Evolutionary conservation across 2,329 filamentous ascomycete species (phyloP).

Genomic region (Colletotrichum sidae): DNA sequence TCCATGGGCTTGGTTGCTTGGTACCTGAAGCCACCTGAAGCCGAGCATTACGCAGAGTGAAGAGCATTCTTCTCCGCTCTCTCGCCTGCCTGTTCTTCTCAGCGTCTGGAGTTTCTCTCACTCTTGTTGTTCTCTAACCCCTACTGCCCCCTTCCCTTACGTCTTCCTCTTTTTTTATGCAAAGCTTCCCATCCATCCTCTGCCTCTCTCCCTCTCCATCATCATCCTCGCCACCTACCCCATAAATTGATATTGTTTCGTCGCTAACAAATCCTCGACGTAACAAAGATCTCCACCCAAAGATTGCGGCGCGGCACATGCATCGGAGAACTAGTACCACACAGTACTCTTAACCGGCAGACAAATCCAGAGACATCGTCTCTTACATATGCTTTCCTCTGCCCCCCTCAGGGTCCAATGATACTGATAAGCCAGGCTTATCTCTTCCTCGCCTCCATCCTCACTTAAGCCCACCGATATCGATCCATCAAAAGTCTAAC

Average conservation of each 20-base stretch:
- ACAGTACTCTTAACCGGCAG: constrained; percentile 16
- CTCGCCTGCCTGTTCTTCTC: too few species aligned
- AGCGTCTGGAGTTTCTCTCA: neutral
- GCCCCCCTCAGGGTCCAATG: constrained; percentile 55
- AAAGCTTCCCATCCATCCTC: constrained; percentile 1
- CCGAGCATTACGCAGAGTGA: too few species aligned
- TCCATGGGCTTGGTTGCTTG: too few species aligned
- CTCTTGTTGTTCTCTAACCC: constrained; percentile 14
- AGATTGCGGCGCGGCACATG: neutral
- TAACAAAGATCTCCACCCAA: neutral
- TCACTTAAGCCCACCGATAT: constrained; percentile 55
- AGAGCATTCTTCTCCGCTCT: too few species aligned
- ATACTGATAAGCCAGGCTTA: constrained; percentile 69
- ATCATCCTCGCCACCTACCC: constrained; percentile 28
- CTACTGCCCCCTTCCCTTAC: constrained; percentile 1
- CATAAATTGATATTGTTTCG: constrained; percentile 8
- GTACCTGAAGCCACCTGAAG: too few species aligned
- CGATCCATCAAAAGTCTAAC: constrained; percentile 36
- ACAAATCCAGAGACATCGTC: constrained; percentile 23
- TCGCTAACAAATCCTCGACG: constrained; percentile 9
- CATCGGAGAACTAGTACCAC: neutral
- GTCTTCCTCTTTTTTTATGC: constrained; percentile 18
- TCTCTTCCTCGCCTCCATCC: constrained; percentile 65
- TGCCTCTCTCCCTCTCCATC: constrained; percentile 15
- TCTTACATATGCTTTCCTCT: constrained; percentile 32